Percentiles rank a stretch among this genome's conserved stretches.
Conservation (phyloP, 345 rosid species). For the Brassica nigra region DNA sequence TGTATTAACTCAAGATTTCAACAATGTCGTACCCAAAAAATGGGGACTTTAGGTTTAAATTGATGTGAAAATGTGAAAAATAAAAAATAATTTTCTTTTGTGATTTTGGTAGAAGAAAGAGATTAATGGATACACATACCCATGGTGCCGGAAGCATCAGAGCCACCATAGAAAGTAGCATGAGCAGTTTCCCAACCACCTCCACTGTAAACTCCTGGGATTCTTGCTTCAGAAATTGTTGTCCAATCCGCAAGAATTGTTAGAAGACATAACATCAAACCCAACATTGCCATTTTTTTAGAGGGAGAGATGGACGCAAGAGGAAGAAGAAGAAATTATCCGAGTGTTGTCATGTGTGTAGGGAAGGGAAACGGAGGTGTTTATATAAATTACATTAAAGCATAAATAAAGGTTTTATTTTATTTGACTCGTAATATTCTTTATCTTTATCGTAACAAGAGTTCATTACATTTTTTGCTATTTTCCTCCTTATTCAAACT, state of each 20-base stretch:
- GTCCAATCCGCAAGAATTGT: conserved; percentile 30
- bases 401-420: neutral
- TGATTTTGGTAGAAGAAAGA: neutral
- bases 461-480: neutral
- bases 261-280: conserved; percentile 22
- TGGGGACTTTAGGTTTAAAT: neutral
- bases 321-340: conserved; percentile 12
- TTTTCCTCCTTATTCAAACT: neutral
- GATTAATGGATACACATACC: conserved; percentile 44
- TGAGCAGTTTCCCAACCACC: conserved; percentile 77
- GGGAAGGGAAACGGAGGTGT: conserved; percentile 29
- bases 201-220: conserved; percentile 73
- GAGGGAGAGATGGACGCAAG: neutral
- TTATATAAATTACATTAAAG: conserved; percentile 24
- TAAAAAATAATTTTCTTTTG: neutral
- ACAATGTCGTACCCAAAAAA: conserved; percentile 22
- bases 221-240: conserved; percentile 54
- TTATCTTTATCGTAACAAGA: conserved; percentile 18
- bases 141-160: conserved; percentile 92
- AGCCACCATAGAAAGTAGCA: conserved; percentile 90
- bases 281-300: conserved; percentile 32
- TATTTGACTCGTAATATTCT: neutral
- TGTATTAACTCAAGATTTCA: neutral
- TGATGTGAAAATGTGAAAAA: neutral
- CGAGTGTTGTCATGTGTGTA: conserved; percentile 24